These are phyloP conservation scores for Neckera pumila DNA, from an alignment of 225 moss, liverwort and hornwort species.

Conservation along the genomic window DNA sequence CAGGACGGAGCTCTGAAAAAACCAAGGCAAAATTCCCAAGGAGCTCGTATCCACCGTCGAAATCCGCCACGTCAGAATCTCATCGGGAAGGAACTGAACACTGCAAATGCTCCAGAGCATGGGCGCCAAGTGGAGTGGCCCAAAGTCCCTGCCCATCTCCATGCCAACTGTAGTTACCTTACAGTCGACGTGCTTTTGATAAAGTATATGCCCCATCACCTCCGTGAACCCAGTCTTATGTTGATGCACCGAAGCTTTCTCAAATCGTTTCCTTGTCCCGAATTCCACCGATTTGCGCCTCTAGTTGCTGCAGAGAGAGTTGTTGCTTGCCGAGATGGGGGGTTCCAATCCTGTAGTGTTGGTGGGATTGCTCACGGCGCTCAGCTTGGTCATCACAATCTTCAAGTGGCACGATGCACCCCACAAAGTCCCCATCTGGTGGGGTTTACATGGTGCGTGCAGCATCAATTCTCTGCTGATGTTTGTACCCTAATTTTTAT, in stretches of 20 bases:
- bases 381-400: slow-evolving; percentile 43
- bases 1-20: neutral
- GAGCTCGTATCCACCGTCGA: neutral
- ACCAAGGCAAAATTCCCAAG: neutral
- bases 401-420: slow-evolving; percentile 34
- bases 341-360: slow-evolving; percentile 33
- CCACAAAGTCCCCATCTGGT: slow-evolving; percentile 32
- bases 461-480: neutral
- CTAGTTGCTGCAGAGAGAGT: neutral
- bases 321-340: neutral
- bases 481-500: neutral
- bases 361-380: slow-evolving; percentile 28
- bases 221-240: neutral
- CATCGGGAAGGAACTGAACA: neutral
- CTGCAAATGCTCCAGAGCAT: neutral
- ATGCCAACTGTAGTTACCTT: slow-evolving; percentile 17
- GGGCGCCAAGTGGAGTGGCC: slow-evolving; percentile 10
- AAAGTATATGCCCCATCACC: neutral
- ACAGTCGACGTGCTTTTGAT: neutral
- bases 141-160: neutral
- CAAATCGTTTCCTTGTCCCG: neutral
- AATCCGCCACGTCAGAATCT: slow-evolving; percentile 5
- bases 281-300: neutral
- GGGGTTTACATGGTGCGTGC: slow-evolving; percentile 37
- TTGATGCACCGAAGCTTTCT: neutral